A percentile compares a stretch with the other conserved stretches of the same genome.
Evolutionary conservation across 805 yeast genomes (phyloP).

Genomic region (Hanseniaspora meyeri): DNA sequence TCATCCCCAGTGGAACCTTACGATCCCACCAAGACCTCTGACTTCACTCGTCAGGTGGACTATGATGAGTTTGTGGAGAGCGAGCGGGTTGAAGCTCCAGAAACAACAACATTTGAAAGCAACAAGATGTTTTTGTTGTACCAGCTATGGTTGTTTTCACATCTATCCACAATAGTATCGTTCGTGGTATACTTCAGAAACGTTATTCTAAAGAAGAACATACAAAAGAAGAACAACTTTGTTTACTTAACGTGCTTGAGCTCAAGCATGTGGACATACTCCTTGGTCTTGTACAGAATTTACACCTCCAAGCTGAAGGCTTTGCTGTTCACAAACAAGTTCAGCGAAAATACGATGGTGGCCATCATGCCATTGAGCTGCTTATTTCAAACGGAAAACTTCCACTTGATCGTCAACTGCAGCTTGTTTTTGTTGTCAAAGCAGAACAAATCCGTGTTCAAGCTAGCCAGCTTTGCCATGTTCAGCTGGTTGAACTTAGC

Average conservation of each 20-base stretch:
- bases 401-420: constrained; percentile 14
- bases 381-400: constrained; percentile 17
- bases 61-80: background rate
- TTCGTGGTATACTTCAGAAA: background rate
- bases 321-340: background rate
- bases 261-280: constrained; percentile 7
- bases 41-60: background rate
- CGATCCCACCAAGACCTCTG: background rate
- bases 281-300: constrained; percentile 3
- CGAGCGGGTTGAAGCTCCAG: background rate
- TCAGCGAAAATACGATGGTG: background rate
- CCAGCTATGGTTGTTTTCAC: constrained; percentile 3
- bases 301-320: background rate
- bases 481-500: constrained; percentile 15
- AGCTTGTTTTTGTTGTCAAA: constrained; percentile 14
- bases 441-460: constrained; percentile 5
- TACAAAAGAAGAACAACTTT: background rate
- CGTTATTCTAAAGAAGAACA: background rate
- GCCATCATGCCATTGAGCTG: constrained; percentile 15
- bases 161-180: background rate
- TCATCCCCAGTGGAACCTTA: background rate
- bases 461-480: constrained; percentile 16
- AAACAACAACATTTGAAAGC: background rate
- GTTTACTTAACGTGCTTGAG: background rate
- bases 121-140: background rate